These are phyloP conservation scores for Aspergillus carlsbadensis DNA, from an alignment of 495 filamentous ascomycete genomes.

Conservation along the genomic window DNA sequence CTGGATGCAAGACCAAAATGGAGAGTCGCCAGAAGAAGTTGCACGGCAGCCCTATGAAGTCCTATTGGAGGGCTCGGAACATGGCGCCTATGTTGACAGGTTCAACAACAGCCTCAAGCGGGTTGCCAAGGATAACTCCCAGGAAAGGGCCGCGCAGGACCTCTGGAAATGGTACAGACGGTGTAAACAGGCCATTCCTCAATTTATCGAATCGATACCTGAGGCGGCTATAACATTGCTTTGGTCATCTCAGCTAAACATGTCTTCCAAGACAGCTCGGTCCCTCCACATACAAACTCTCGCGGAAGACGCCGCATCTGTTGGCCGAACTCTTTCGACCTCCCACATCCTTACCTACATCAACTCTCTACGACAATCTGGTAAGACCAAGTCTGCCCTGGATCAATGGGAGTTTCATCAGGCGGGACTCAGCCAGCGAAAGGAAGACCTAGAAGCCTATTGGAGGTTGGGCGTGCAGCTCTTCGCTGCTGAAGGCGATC, in stretches of 20 bases:
- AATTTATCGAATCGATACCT: conserved; percentile 36
- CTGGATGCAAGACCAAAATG: conserved; percentile 24
- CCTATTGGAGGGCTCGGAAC: conserved; percentile 19
- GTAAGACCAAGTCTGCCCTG: conserved; percentile 58
- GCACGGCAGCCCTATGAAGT: conserved; percentile 24
- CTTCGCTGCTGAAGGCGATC: conserved; percentile 57
- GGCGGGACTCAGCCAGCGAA: conserved; percentile 49
- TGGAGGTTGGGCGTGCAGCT: conserved; percentile 70
- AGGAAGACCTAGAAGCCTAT: conserved; percentile 53
- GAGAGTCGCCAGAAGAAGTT: conserved; percentile 21
- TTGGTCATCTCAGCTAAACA: conserved; percentile 46
- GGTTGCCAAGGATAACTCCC: conserved; percentile 23
- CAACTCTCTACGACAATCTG: conserved; percentile 60
- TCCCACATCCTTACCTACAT: conserved; percentile 64
- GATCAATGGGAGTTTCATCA: conserved; percentile 63
- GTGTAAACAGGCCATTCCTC: conserved; percentile 41
- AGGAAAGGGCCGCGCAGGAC: conserved; percentile 30
- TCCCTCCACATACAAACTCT: conserved; percentile 60
- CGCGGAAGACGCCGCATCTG: conserved; percentile 58
- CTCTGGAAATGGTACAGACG: conserved; percentile 48
- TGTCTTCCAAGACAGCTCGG: conserved; percentile 35
- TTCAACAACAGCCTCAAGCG: conserved; percentile 33
- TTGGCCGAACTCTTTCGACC: conserved; percentile 49
- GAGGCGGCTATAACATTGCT: conserved; percentile 39
- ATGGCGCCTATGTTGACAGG: conserved; percentile 32